Base-by-base conservation (phyloP, 768 basidiomycete species). In the Gloeopeniophorella convolvens region DNA sequence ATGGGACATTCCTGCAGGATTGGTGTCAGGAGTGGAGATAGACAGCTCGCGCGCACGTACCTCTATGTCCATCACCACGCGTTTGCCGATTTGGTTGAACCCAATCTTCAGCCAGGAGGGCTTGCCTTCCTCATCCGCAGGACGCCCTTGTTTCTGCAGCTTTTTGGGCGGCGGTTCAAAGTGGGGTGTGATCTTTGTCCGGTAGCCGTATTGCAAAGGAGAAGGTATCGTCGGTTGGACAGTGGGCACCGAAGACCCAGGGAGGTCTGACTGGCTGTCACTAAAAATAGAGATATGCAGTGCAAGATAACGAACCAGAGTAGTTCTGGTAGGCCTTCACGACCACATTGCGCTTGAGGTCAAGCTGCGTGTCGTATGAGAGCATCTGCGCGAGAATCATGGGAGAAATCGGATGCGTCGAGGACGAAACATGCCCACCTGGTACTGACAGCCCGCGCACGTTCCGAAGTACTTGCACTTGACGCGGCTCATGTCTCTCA, bases 181-280 rank as follows among this genome's bases (percentile, higher is more conserved):
- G 64, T 99, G 96, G 0, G 96, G 96, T 0, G 96, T 97, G 45
- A 99, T 83, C 69, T 99, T 99, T 2, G 96, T 99, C 27, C 95
- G 81, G 65, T 99, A 99, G 44, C 76, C 79, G 64, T 95, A 97
- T 46, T 94, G 82, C 42, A 89, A 72, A 0, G 95, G 96, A 0
- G 89, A 92, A n/a, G 80, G 77, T 6, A 92, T 81, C 0, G 93
- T 96, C 0, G 81, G 67, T 32, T 76, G 74, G 16, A 92, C 80
- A 0, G 65, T 45, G 7, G 95, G 93, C 1, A 95, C 68, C 0
- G 70, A 65, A 0, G 74, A 62, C 2, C 73, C 61, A 3, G 78
- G 66, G 0, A 96, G 71, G 23, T 73, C 86, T 84, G 54, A 15
- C 16, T 15, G 21, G 15, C 6, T 5, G 36, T 51, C 11, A 42